phyloP scores from a whole-genome alignment of 192 early-diverging fungal genomes.

The Coemansia sp. region DNA sequence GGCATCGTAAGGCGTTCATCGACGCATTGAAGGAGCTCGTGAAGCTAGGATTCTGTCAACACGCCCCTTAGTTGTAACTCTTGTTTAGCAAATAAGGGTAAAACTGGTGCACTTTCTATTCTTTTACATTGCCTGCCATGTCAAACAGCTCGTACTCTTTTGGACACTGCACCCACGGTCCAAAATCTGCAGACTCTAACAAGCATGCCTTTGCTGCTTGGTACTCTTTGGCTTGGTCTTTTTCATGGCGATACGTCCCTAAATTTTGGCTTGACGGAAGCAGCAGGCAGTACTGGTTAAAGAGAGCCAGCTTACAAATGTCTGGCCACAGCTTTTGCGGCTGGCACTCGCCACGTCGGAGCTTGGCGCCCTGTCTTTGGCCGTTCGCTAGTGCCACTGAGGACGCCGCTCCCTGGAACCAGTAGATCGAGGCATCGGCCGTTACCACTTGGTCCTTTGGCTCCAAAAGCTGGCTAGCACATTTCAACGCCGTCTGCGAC shows the following conservation, averaged over 20 bases:
- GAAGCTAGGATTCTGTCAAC: too few species aligned
- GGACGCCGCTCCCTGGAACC: constrained; percentile 23
- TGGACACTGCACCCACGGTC: constrained; percentile 30
- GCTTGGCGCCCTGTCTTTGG: constrained; percentile 52
- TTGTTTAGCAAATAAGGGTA: not conserved
- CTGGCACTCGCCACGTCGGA: constrained; percentile 21
- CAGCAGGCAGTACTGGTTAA: not conserved
- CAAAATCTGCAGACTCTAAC: constrained; percentile 14
- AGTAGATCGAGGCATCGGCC: constrained; percentile 42
- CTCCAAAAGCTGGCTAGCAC: not conserved
- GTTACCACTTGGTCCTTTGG: constrained; percentile 11
- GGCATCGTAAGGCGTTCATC: too few species aligned
- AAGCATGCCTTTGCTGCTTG: constrained; percentile 16
- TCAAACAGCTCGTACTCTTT: constrained; percentile 23
- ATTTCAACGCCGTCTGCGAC: constrained; percentile 17
- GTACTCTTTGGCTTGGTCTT: constrained; percentile 24
- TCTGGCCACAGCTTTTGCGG: constrained; percentile 18
- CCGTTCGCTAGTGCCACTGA: constrained; percentile 55
- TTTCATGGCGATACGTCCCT: constrained; percentile 27
- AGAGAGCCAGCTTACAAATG: constrained; percentile 41
- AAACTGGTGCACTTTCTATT: too few species aligned
- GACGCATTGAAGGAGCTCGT: too few species aligned
- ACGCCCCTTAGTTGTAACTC: too few species aligned
- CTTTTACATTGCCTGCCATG: not conserved
- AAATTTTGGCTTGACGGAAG: not conserved